Base-by-base conservation (phyloP, 805 yeast species). In the Vanderwaltozyma polyspora region DNA sequence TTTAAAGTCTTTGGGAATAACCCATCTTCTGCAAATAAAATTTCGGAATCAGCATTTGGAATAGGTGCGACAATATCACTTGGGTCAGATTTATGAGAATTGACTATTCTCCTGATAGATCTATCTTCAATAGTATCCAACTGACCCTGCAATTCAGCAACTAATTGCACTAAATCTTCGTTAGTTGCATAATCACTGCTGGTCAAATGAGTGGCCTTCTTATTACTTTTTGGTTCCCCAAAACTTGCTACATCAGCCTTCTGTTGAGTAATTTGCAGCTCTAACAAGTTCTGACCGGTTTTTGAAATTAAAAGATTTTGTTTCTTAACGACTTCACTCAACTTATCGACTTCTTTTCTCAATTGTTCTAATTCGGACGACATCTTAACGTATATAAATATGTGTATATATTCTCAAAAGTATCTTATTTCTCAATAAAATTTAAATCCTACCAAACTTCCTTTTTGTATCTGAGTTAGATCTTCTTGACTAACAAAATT, bases 81-180 rank as follows among this genome's bases (percentile, higher is more conserved):
- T 9, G 59, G 57, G 0, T 55, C 52, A 0, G 50, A 45, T 36
- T 75, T 63, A 18, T 67, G 66, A 1, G 81, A 63, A 52, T 86
- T 86, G 42, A 72, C 70, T 3, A 76, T 62, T 55, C 97, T 68
- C 43, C 81, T 68, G 29, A 82, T 69, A 13, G 80, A 71, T 45
- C 94, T 70, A 44, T 82, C 83, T 51, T 87, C 97, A 23, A 81
- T 54, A 17, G 70, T 63, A 34, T 82, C 87, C 49, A 87, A 66
- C 59, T 87, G 96, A 7, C 83, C 82, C 58, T 87, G 96, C 36
- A 87, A 62, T 56, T 87, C 97, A 9, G 83, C 84, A 11, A 86
- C 96, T 30, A 87, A 64, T 51, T 84, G 89, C 3, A 81, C 81
- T 10, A 87, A 61, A 51, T 89, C 97, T 38, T 82, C 93, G 44